Evolutionary conservation across 495 filamentous ascomycete species (phyloP).

Genomic region (Penicillium soppii): DNA sequence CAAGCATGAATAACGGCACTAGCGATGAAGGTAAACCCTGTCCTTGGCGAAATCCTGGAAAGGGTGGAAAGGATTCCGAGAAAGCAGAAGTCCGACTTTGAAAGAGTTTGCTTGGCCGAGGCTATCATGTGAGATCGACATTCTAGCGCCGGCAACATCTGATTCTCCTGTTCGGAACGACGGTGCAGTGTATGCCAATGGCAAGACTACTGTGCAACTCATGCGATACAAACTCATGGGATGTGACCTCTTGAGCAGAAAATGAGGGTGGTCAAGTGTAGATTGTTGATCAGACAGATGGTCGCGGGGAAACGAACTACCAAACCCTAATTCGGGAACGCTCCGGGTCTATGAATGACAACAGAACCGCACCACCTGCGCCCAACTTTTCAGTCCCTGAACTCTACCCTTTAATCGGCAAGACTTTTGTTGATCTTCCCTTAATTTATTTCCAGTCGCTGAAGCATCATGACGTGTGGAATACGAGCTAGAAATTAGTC

Average conservation of each 20-base stretch:
- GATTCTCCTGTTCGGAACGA: not conserved
- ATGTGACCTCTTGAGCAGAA: too few relatives aligned
- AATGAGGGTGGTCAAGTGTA: not conserved
- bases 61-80: not conserved
- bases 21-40: not conserved
- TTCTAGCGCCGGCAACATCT: not conserved
- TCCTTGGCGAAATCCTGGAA: not conserved
- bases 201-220: too few relatives aligned
- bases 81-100: not conserved
- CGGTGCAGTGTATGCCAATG: not conserved
- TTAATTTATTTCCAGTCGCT: not conserved
- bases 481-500: not conserved
- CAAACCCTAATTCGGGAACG: constrained; percentile 9
- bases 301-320: constrained; percentile 6
- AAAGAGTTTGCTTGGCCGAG: constrained; percentile 2
- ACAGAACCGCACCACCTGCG: too few relatives aligned
- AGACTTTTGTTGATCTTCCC: not conserved
- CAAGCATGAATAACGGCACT: not conserved
- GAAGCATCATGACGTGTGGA: constrained; percentile 4
- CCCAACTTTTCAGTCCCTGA: not conserved
- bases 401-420: not conserved
- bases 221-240: too few relatives aligned
- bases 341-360: not conserved
- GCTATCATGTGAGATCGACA: constrained; percentile 12
- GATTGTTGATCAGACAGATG: not conserved